phyloP scores from a whole-genome alignment of 1,139 yeast genomes.

The Yamadazyma atlantica region DNA sequence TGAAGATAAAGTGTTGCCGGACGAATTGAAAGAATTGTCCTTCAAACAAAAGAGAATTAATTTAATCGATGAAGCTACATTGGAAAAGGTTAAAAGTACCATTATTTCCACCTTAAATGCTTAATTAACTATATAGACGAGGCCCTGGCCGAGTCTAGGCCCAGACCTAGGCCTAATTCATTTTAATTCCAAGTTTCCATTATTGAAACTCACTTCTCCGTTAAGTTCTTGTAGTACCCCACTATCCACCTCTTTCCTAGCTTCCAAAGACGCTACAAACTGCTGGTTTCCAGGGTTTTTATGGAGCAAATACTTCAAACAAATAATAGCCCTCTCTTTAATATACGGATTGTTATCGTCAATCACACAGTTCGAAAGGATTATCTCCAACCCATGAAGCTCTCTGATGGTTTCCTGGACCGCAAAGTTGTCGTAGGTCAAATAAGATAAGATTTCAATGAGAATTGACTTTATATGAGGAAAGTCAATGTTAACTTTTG shows the following conservation, averaged over 20 bases:
- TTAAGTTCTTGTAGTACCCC: conserved; percentile 39
- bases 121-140: too few relatives aligned
- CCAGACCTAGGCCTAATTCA: too few relatives aligned
- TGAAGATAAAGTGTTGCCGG: conserved; percentile 86
- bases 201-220: conserved; percentile 35
- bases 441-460: conserved; percentile 58
- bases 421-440: conserved; percentile 49
- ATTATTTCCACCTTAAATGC: conserved; percentile 63
- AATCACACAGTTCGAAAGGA: conserved; percentile 78
- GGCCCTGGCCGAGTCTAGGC: too few relatives aligned
- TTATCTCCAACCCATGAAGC: conserved; percentile 65
- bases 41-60: conserved; percentile 73
- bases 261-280: conserved; percentile 59
- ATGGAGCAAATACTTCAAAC: conserved; percentile 66
- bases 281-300: conserved; percentile 68
- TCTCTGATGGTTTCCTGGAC: conserved; percentile 70
- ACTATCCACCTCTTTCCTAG: conserved; percentile 33
- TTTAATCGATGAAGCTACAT: conserved; percentile 70
- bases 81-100: conserved; percentile 69
- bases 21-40: conserved; percentile 73
- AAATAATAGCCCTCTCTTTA: conserved; percentile 79
- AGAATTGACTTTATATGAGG: conserved; percentile 62
- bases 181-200: conserved; percentile 31
- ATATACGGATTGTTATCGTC: conserved; percentile 89
- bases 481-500: conserved; percentile 38